These are phyloP conservation scores for Pythium grandisporangium DNA, from an alignment of 352 stramenopile species.

Conservation along the genomic window DNA sequence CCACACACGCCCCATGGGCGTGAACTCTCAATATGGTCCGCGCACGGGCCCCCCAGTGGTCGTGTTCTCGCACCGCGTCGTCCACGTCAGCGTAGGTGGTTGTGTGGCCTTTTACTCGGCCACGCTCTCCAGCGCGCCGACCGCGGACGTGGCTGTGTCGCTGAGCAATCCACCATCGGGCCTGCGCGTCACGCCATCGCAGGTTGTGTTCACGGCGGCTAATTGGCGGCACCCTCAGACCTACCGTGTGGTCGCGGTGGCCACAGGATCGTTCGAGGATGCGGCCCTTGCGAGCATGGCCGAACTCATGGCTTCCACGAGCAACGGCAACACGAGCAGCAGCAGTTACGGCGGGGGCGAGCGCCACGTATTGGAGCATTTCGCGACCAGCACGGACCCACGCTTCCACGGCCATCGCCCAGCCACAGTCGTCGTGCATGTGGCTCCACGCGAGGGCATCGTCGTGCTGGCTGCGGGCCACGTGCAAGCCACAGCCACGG, in stretches of 20 bases:
- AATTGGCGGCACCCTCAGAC: slow-evolving; percentile 39
- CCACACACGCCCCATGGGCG: too few relatives aligned
- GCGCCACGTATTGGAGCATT: slow-evolving; percentile 33
- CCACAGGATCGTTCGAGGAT: slow-evolving; percentile 17
- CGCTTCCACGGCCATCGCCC: slow-evolving; percentile 36
- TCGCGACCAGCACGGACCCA: slow-evolving; percentile 28
- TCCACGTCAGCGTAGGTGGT: slow-evolving; percentile 33
- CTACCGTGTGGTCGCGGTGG: slow-evolving; percentile 36
- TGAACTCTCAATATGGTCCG: too few relatives aligned
- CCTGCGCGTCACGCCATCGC: slow-evolving; percentile 33
- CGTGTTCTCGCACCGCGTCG: slow-evolving; percentile 18
- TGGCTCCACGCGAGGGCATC: slow-evolving; percentile 31
- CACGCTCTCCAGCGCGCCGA: slow-evolving; percentile 24
- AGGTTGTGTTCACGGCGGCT: slow-evolving; percentile 31
- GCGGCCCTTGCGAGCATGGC: too few relatives aligned
- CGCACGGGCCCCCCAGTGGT: too few relatives aligned
- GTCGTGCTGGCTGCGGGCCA: slow-evolving; percentile 26
- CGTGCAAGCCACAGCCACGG: slow-evolving; percentile 2
- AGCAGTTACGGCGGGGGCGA: slow-evolving; percentile 11
- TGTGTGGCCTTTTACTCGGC: slow-evolving; percentile 47
- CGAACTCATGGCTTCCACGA: too few relatives aligned
- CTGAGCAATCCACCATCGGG: slow-evolving; percentile 35
- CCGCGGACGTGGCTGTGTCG: slow-evolving; percentile 32
- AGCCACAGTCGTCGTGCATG: slow-evolving; percentile 23
- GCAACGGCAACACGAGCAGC: slow-evolving; percentile 5